Base-by-base conservation (phyloP, 1,284 basidiomycete species). In the Ceratobasidium sp. region DNA sequence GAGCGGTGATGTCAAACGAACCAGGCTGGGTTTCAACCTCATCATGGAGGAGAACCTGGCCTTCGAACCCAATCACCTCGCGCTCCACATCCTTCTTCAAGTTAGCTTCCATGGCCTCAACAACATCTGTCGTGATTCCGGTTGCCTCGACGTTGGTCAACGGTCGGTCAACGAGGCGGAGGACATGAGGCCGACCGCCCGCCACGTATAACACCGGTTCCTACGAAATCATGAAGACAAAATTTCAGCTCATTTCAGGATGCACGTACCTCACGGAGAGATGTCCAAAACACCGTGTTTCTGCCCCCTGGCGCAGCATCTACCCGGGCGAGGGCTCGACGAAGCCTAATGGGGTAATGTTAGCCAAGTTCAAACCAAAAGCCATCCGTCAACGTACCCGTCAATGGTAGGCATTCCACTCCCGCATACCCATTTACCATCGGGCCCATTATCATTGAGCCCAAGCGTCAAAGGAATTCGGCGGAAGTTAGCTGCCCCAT, bases 81-180 rank as follows among this genome's bases (percentile, higher is more conserved):
- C 88, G 86, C 25, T 99, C 85, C 17, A 99, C 90, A 81, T 99
- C 98, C 61, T 89, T 88, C 86, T 99, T 99, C 81, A 99, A 90
- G 77, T 88, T 91, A 56, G 89, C 84, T 80, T 99, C 98, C 95
- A 99, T 99, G 25, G 89, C 87, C 83, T 99, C 98, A 1, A 99
- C 98, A 11, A 96, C 92, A 1, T 89, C 88, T 0, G 96, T 97
- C 0, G 95, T 95, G 1, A 99, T 93, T 32, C 98, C 98, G 0
- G 97, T 99, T 0, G 97, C 93, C 94, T 97, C 94, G 74, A 98
- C 94, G 80, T 99, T 99, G 83, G 95, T 94, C 17, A 98, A 85
- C 0, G 96, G 97, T 75, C 91, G 90, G 82, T 96, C 92, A 8
- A 97, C 89, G 0, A 98, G 87, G n/a, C 98, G 92, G 46, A 99